Conservation (phyloP, 1,139 yeast genomes). For the Pichia sp. region DNA sequence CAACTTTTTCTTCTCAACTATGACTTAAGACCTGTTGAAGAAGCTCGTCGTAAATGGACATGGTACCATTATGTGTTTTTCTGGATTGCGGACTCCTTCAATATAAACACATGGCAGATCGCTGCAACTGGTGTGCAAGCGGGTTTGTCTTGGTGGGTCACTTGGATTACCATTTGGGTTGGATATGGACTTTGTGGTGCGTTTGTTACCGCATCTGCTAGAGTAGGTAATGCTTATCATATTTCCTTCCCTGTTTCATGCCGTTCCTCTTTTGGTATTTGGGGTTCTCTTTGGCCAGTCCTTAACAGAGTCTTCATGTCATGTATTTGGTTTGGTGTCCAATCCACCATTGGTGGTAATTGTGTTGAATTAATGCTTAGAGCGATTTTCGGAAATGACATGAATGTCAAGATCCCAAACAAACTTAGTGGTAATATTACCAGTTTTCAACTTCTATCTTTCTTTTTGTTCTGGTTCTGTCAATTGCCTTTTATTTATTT, state of each 20-base stretch:
- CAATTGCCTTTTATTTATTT: conserved; percentile 75
- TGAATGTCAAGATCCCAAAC: conserved; percentile 42
- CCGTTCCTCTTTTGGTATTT: conserved; percentile 69
- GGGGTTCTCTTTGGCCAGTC: conserved; percentile 76
- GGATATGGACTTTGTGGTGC: conserved; percentile 41
- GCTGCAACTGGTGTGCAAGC: conserved; percentile 72
- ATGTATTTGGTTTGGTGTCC: conserved; percentile 79
- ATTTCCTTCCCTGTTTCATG: conserved; percentile 72
- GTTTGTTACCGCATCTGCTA: conserved; percentile 56
- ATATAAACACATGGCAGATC: conserved; percentile 85
- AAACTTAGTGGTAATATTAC: conserved; percentile 41
- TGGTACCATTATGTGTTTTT: conserved; percentile 73
- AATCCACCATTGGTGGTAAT: conserved; percentile 75
- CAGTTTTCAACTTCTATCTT: conserved; percentile 62
- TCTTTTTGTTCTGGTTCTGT: conserved; percentile 71
- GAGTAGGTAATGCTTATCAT: conserved; percentile 70
- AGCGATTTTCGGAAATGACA: conserved; percentile 58
- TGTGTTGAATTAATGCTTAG: conserved; percentile 68
- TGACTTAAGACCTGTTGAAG: conserved; percentile 72
- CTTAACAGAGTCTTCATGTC: conserved; percentile 78
- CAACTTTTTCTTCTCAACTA: conserved; percentile 61
- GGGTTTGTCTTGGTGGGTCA: conserved; percentile 84
- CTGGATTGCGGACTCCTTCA: conserved; percentile 84
- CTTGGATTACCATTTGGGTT: conserved; percentile 77
- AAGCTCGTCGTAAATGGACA: conserved; percentile 61